Base-by-base conservation (phyloP, 2,329 filamentous ascomycete species). In the Lasiodiplodia theobromae region DNA sequence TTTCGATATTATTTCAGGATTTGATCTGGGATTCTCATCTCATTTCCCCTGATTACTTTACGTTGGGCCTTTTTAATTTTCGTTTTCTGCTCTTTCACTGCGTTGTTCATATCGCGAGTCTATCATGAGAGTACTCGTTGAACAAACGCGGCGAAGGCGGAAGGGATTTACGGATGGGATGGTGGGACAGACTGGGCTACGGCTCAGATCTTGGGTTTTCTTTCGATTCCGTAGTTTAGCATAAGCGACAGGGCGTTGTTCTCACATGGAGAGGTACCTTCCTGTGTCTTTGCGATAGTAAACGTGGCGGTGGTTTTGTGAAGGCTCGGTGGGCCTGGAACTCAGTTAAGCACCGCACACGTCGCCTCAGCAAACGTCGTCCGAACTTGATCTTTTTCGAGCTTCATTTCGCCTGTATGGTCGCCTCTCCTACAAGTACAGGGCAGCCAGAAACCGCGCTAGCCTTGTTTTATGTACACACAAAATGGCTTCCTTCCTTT, bases 381-480 rank as follows among this genome's bases (percentile, higher is more conserved):
- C n/a, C 11, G 31, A 40, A 40, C 23, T 11, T 31, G 37, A 47
- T 52, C 44, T 37, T 64, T 64, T 52, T 64, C 25, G 28, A 38
- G 44, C 25, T 51, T 31, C 60, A 64, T 64, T 62, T 64, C 60
- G 31, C 47, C 60, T 52, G 40, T 37, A 34, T 51, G 11, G 40
- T 40, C 40, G 25, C 57, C 38, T 44, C 40, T 47, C 23, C 60
- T 64, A 64, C 47, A 64, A 64, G 47, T 64, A 64, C 60, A 64
- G 28, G 60, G 47, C 28, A 52, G 60, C 60, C 44, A 23, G 60
- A 64, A 64, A 38, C 44, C 25, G 44, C 44, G 44, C 44, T 64
- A 38, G 60, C 60, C 60, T 63, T 51, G 57, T 18, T 62, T 37
- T 64, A 64, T 64, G 52, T 64, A 64, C 60, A 64, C 16, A 21